Percentiles rank a stretch among this genome's conserved stretches.
These are phyloP conservation scores for Wickerhamiella sorbophila DNA, from an alignment of 805 yeast species.

Conservation along the genomic window DNA sequence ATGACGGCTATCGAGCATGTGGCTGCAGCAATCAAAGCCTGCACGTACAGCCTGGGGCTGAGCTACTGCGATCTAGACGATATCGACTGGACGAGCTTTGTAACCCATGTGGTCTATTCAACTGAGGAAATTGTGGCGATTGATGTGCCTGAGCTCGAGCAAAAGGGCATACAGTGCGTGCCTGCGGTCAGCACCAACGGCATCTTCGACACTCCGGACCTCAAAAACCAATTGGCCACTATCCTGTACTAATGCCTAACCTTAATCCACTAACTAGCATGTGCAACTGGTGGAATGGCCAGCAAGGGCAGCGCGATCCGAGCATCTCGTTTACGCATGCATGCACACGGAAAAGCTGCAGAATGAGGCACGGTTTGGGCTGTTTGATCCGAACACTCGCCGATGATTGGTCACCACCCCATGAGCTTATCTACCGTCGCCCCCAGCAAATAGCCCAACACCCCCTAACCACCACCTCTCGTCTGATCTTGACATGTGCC, in stretches of 20 bases:
- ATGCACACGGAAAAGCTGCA: background rate
- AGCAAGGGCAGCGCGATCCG: background rate
- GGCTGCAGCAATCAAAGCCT: slow-evolving; percentile 39
- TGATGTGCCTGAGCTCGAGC: background rate
- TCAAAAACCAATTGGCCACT: background rate
- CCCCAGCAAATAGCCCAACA: background rate
- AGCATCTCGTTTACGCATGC: background rate
- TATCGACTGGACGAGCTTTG: slow-evolving; percentile 32
- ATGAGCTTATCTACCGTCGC: background rate
- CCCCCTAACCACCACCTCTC: no score
- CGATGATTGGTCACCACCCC: background rate
- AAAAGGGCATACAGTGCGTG: slow-evolving; percentile 4
- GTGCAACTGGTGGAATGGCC: background rate
- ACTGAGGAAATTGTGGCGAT: slow-evolving; percentile 1
- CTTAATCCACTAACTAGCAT: no score
- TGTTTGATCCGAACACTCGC: background rate
- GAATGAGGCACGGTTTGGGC: background rate
- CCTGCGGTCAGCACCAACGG: background rate
- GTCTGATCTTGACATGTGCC: no score
- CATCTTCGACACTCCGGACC: background rate
- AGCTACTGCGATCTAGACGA: slow-evolving; percentile 1
- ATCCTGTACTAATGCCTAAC: background rate
- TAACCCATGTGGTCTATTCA: slow-evolving; percentile 48
- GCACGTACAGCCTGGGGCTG: slow-evolving; percentile 32
- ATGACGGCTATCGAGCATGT: slow-evolving; percentile 49